Evolutionary conservation across 2,329 filamentous ascomycete genomes (phyloP).

Genomic region (Alternaria tenuissima): DNA sequence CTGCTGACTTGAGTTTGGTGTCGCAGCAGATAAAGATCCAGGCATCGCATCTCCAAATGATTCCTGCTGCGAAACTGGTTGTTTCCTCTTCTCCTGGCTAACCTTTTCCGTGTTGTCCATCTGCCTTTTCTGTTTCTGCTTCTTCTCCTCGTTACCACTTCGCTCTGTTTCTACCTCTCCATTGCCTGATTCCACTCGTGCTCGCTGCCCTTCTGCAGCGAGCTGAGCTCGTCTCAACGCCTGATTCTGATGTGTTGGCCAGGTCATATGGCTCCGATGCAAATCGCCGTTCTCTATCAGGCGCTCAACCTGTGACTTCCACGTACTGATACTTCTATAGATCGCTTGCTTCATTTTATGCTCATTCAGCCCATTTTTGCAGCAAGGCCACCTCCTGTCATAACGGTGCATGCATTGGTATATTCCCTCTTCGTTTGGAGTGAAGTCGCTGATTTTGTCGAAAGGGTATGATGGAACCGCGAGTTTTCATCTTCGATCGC

Average conservation of each 20-base stretch:
- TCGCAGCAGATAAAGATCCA: background rate
- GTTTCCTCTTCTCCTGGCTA: background rate
- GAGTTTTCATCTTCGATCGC: background rate
- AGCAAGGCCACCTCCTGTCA: background rate
- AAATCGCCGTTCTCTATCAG: background rate
- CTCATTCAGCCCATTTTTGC: background rate
- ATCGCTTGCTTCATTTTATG: background rate
- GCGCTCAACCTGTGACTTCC: background rate
- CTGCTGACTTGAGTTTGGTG: too few relatives aligned
- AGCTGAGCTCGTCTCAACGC: too few relatives aligned
- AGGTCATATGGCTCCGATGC: background rate
- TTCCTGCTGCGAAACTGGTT: background rate
- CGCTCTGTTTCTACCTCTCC: background rate
- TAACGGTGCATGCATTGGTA: background rate
- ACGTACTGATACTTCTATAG: background rate
- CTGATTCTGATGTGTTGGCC: background rate
- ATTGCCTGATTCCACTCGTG: rapidly evolving
- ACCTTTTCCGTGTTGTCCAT: background rate
- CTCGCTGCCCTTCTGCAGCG: background rate
- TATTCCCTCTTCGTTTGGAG: background rate
- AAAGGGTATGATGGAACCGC: background rate
- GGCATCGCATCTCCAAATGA: background rate
- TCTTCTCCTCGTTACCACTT: background rate
- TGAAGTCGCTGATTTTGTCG: background rate
- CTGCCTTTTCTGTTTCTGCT: background rate